A percentile compares a stretch with the other conserved stretches of the same genome.
phyloP scores from a whole-genome alignment of 371 early-diverging fungal genomes.

The Syncephalis plumigaleata region DNA sequence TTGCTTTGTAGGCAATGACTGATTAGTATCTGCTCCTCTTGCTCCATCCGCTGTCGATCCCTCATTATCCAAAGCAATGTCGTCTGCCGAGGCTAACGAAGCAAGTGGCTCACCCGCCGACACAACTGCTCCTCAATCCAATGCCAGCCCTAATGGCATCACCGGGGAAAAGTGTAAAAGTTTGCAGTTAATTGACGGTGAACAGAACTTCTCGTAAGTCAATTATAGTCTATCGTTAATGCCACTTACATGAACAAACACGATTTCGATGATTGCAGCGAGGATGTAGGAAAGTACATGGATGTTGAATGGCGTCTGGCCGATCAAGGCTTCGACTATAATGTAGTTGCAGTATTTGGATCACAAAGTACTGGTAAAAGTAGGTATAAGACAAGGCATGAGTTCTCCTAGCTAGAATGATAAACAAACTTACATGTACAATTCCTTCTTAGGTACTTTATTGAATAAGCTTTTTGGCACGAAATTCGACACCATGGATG shows the following conservation, averaged over 20 bases:
- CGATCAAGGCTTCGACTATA: constrained; percentile 84
- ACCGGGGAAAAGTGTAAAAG: too few species aligned
- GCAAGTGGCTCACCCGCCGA: too few species aligned
- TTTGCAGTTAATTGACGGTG: constrained; percentile 7
- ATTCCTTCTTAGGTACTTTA: constrained; percentile 68
- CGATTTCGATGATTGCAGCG: constrained; percentile 17
- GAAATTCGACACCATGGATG: constrained; percentile 85
- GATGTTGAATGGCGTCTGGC: constrained; percentile 61
- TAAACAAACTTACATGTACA: too few species aligned
- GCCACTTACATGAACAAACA: not conserved
- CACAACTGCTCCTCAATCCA: too few species aligned
- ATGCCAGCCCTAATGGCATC: too few species aligned
- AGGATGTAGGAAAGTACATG: constrained; percentile 49
- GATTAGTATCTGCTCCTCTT: too few species aligned
- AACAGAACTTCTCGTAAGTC: constrained; percentile 9
- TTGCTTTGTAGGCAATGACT: too few species aligned
- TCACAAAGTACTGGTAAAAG: constrained; percentile 97
- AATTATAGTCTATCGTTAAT: not conserved
- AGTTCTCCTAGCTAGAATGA: not conserved
- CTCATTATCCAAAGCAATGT: too few species aligned
- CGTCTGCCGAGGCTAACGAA: too few species aligned
- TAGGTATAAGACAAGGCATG: constrained; percentile 12
- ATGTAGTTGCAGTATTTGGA: constrained; percentile 94
- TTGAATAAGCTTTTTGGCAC: constrained; percentile 92
- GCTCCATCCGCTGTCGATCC: too few species aligned